Percentiles rank a stretch among this genome's conserved stretches.
Evolutionary conservation across 2,329 filamentous ascomycete species (phyloP).

Genomic region (Aureobasidium zeae): DNA sequence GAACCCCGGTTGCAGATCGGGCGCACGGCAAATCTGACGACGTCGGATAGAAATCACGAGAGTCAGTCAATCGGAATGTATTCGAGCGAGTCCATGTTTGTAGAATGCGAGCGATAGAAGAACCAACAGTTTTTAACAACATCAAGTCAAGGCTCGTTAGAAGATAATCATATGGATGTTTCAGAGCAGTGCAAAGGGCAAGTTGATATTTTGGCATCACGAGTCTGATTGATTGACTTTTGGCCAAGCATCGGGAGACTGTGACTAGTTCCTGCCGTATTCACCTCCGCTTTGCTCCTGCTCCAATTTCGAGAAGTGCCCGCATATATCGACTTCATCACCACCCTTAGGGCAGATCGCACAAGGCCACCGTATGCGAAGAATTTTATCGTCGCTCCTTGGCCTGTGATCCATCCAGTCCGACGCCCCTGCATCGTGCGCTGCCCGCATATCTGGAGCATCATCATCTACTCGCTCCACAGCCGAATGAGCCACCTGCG

Average conservation of each 20-base stretch:
- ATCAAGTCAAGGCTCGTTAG: too few relatives aligned
- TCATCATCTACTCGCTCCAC: constrained; percentile 12
- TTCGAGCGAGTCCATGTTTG: too few relatives aligned
- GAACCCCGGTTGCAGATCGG: constrained; percentile 11
- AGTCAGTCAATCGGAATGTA: too few relatives aligned
- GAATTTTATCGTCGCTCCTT: neutral
- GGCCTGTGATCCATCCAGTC: neutral
- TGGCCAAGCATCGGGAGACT: constrained; percentile 11
- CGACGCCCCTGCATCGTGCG: neutral
- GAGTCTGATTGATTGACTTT: constrained; percentile 4
- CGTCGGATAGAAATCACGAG: too few relatives aligned
- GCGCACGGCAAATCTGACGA: constrained; percentile 9
- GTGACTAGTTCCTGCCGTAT: constrained; percentile 4
- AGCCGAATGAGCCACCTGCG: constrained; percentile 12
- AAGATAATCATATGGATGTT: neutral
- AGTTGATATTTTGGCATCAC: constrained; percentile 8
- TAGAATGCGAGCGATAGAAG: neutral
- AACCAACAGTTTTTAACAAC: too few relatives aligned
- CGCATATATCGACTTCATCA: neutral
- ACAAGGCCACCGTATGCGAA: too few relatives aligned
- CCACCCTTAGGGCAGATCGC: neutral
- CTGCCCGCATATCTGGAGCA: constrained; percentile 5
- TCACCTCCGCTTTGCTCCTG: constrained; percentile 1
- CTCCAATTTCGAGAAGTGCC: constrained; percentile 2
- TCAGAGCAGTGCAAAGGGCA: constrained; percentile 1